Conservation (phyloP, 2,329 filamentous ascomycete species). For the Cladosporium cucumerinum region DNA sequence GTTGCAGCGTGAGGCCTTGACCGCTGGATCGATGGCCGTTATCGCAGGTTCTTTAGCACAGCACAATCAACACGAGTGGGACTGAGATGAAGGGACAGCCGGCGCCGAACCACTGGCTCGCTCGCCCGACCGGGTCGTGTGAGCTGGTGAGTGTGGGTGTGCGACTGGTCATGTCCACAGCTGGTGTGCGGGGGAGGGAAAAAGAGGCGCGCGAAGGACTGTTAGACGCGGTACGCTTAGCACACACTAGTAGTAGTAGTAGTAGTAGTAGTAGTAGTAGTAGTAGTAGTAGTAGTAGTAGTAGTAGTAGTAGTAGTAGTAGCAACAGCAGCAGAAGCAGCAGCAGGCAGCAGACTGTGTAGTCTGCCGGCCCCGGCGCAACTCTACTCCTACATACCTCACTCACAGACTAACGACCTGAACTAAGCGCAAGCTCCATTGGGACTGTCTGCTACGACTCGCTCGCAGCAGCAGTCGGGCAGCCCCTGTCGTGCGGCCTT, state of each 20-base stretch:
- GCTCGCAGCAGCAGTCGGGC: not conserved
- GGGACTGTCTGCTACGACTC: not conserved
- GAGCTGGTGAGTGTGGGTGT: not conserved
- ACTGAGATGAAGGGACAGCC: not conserved
- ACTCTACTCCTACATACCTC: not conserved
- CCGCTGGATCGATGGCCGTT: not conserved
- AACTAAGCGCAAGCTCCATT: not conserved
- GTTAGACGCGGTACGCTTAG: not conserved
- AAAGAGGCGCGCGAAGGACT: slow-evolving; percentile 1
- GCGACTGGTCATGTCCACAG: not conserved
- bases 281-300: too few species aligned
- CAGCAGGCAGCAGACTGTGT: too few species aligned
- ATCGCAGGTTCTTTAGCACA: not conserved
- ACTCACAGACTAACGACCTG: not conserved
- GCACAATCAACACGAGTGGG: not conserved
- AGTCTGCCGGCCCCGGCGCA: not conserved
- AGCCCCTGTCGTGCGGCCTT: slow-evolving; percentile 4
- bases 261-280: too few species aligned
- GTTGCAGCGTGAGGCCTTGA: not conserved
- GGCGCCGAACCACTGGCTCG: slow-evolving; percentile 12
- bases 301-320: too few species aligned
- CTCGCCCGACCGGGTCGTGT: not conserved
- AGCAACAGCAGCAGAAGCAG: too few species aligned
- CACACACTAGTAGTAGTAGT: too few species aligned
- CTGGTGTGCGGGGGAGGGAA: not conserved